Evolutionary conservation across 129 eudicot genomes (phyloP).

Genomic region (Scalesia atractyloides): DNA sequence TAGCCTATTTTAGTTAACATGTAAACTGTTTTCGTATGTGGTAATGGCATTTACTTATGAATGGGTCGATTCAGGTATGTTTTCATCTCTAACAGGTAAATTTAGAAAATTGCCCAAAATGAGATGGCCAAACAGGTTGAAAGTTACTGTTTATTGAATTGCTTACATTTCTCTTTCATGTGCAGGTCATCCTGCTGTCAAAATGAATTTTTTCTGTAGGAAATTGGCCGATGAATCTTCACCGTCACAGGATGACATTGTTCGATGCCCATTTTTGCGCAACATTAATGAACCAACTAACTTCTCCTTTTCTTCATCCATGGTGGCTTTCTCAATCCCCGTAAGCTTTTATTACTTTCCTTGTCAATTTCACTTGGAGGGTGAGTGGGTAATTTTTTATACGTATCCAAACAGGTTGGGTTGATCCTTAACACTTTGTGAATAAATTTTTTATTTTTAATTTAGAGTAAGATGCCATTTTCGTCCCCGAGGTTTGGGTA

Average conservation of each 20-base stretch:
- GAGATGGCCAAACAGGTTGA: too few species aligned
- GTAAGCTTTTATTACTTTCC: slow-evolving; percentile 50
- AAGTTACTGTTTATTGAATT: too few species aligned
- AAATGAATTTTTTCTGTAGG: slow-evolving; percentile 67
- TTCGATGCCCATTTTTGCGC: slow-evolving; percentile 87
- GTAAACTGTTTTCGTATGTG: too few species aligned
- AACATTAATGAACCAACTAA: slow-evolving; percentile 93
- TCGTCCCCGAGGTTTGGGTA: too few species aligned
- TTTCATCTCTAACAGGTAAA: too few species aligned
- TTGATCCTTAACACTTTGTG: not conserved
- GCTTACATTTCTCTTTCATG: not conserved
- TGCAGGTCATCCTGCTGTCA: slow-evolving; percentile 37
- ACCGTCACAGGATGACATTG: slow-evolving; percentile 53
- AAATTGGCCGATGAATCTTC: slow-evolving; percentile 54
- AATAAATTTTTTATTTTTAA: too few species aligned
- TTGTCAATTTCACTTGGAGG: slow-evolving; percentile 2
- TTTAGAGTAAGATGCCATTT: not conserved
- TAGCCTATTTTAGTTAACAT: too few species aligned
- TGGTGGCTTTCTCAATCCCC: slow-evolving; percentile 68
- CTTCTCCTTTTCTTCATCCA: slow-evolving; percentile 72
- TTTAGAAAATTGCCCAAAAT: too few species aligned
- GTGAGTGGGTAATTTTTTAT: not conserved
- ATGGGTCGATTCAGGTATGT: too few species aligned
- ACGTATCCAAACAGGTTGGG: not conserved
- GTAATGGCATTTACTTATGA: too few species aligned